Evolutionary conservation across 805 yeast genomes (phyloP).

Genomic region (Saitoella complicata): DNA sequence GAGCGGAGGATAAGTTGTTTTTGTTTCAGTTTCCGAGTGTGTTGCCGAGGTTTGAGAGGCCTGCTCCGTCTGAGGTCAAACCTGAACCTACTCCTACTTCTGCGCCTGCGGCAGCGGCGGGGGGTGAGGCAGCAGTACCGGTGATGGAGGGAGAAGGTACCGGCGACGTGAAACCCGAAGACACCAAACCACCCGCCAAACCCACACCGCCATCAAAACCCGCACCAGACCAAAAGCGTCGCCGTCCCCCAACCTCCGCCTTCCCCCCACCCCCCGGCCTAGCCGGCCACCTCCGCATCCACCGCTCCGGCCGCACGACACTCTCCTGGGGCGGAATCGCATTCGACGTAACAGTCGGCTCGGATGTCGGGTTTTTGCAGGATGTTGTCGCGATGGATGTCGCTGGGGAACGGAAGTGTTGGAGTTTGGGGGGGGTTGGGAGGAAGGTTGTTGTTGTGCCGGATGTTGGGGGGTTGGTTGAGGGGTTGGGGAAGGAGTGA

Average conservation of each 20-base stretch:
- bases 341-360: not conserved
- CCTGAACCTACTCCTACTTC: too few species aligned
- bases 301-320: not conserved
- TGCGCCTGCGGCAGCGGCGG: too few species aligned
- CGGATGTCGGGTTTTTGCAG: conserved; percentile 1
- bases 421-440: not conserved
- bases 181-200: too few species aligned
- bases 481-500: too few species aligned
- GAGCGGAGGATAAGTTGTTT: conserved; percentile 2
- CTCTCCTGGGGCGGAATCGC: not conserved
- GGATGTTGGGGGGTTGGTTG: not conserved
- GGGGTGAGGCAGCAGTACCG: too few species aligned
- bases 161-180: too few species aligned
- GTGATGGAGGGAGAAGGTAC: too few species aligned
- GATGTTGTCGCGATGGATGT: not conserved
- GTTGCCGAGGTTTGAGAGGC: too few species aligned
- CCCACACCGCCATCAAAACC: too few species aligned
- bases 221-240: too few species aligned
- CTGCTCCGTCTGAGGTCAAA: too few species aligned
- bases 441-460: not conserved
- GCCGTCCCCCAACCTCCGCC: not conserved
- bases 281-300: not conserved
- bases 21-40: not conserved
- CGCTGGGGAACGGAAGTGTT: not conserved
- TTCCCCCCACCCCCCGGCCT: conserved; percentile 2